Evolutionary conservation across 2,329 filamentous ascomycete species (phyloP), one percentile per base, ranked within the genome.

Genomic region (Pseudopithomyces maydicus): DNA sequence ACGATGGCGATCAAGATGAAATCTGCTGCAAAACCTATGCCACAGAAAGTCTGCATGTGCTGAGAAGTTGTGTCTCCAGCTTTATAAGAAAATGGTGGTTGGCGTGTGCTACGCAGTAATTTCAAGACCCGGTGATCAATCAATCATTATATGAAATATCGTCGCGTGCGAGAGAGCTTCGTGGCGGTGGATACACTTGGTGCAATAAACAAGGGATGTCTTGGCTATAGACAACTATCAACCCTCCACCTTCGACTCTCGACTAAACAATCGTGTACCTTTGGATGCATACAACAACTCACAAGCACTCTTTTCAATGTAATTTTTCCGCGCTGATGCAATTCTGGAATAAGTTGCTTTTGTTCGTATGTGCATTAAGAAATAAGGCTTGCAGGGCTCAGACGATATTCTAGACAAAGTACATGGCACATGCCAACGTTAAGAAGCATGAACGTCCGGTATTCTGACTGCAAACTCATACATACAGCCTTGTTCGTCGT

Each of bases 141-240:
- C 61, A 47, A 47, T 58, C 44, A 43, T 45, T 65, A 70, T 60
- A 73, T 71, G 66, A 67, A 66, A 55, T 23, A 19, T 57, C 50
- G 50, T 49, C 51, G 60, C 58, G 54, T 52, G 55, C 64, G 55
- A 67, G 52, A 63, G 58, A 67, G 61, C 64, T 45, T 67, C 58
- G 60, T 54, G 58, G 58, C 58, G 50, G 55, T 68, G 66, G 64
- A 58, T 66, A 68, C 26, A 29, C 26, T 29, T 64, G 64, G 58
- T 64, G 59, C 60, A 74, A 70, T 72, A 61, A 68, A 68, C 52
- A 33, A 56, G 64, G 58, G 41, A 62, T 50, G 41, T 32, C 70
- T 73, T 69, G 65, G 68, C 68, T 36, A 45, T 17, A 8, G 22
- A 52, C 43, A 45, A 50, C 42, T 19, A 50, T 22, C 26, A 11